Base-by-base conservation (phyloP, 768 basidiomycete species). In the Leccinum truebloodii region DNA sequence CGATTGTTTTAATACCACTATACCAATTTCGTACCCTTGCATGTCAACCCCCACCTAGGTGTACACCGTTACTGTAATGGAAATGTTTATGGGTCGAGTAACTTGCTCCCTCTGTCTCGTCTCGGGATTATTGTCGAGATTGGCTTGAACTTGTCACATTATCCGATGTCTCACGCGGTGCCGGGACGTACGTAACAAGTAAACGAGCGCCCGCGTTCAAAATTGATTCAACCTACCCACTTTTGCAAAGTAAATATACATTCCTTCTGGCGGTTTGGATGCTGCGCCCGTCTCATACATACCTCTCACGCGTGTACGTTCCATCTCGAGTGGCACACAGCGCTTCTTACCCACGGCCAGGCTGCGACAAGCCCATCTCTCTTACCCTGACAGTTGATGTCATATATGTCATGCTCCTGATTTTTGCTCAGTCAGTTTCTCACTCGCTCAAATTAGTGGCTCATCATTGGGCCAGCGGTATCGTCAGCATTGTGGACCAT, bases 1-100 rank as follows among this genome's bases (percentile, higher is more conserved):
- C 60, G 46, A 55, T 32, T 65, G 63, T 69, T 62, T 35, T 62
- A 55, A 39, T 63, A 71, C 41, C 60, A 52, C 35, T 20, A 59
- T 48, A 26, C 64, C 26, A 53, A 30, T 58, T 37, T 14, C 57
- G 44, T 54, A 54, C 13, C 49, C 12, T 26, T 16, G 26, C 26
- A 28, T 28, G 28, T 5, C 10, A 20, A 28, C 16, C 37, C 35
- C 12, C 34, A 41, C 37, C 39, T 35, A 55, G 20, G 41, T 34
- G 18, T 57, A 57, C 48, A 55, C 12, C 34, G 18, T n/a, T n/a
- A 44, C 41, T 44, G 54, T 20, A 51, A 58, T 58, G 34, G 49
- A 63, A 18, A 52, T 20, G 32, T 64, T 44, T 3, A 16, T 34
- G 24, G 39, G 46, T 30, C 2, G 57, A n/a, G 35, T 59, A n/a